Base-by-base conservation (phyloP, 2,329 filamentous ascomycete genomes). In the Fusarium poae region DNA sequence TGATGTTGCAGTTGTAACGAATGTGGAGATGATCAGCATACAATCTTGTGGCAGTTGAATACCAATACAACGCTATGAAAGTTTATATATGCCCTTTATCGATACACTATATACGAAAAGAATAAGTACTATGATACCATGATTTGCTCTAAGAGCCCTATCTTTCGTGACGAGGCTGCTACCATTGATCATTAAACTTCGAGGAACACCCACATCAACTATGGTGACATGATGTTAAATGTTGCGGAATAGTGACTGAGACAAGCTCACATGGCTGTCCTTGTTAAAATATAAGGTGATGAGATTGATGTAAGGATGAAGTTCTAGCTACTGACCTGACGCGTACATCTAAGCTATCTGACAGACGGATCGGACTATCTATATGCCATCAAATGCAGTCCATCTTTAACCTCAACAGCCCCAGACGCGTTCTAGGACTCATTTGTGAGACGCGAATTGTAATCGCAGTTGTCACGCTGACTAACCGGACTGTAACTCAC, bases 21-120 rank as follows among this genome's bases (percentile, higher is more conserved):
- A 13, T 11, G 23, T 29, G 42, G 42, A 29, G 23, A 7, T 23
- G 6, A 45, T 29, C 1, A 25, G 2, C 27, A 45, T 9, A 11
- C 20, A 20, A 45, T 30, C n/a, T 45, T 20, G 30, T 45, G 30
- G 3, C 11, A 13, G 10, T 13, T 20, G 12, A 39, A 20, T 11
- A 20, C 15, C n/a, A 39, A 39, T 39, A 4, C 35, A n/a, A 39
- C 35, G 12, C 35, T 20, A 20, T 11, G 0, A 10, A n/a, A 11
- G 0, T 37, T 18, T n/a, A 37, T 37, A n/a, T 4, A 18, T 37
- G n/a, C n/a, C 0, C 1, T 12, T 37, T 18, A 12, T 5, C 2
- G 10, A n/a, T 10, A 1, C 9, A 37, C 5, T 37, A 1, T 0
- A 37, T 1, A 6, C 18, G 18, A 37, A 18, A 37, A 10, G 10